Conservation (phyloP, 2,329 filamentous ascomycete genomes). For the Pseudofabraea citricarpa region DNA sequence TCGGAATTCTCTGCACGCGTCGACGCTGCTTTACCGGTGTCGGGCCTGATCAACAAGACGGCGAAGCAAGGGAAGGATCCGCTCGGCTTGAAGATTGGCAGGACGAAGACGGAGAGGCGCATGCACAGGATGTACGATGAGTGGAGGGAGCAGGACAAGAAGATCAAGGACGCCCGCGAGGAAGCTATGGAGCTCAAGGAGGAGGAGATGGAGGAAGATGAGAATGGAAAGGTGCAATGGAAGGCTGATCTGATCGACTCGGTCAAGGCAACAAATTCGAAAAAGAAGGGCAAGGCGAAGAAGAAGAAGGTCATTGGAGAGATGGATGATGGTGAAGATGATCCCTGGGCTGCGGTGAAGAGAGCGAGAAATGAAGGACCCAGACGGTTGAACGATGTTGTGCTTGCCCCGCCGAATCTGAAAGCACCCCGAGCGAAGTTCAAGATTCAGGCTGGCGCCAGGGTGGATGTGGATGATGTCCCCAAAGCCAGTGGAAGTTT, state of each 20-base stretch:
- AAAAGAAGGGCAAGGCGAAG: slow-evolving; percentile 21
- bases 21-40: slow-evolving; percentile 75
- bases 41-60: slow-evolving; percentile 61
- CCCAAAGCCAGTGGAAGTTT: slow-evolving; percentile 67
- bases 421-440: slow-evolving; percentile 28
- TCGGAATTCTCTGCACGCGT: slow-evolving; percentile 79
- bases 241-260: slow-evolving; percentile 59
- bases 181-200: slow-evolving; percentile 25
- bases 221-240: slow-evolving; percentile 41
- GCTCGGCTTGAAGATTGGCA: slow-evolving; percentile 58
- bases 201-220: slow-evolving; percentile 23
- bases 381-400: slow-evolving; percentile 32
- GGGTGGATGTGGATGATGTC: slow-evolving; percentile 63
- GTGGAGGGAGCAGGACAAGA: slow-evolving; percentile 64
- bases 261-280: slow-evolving; percentile 26
- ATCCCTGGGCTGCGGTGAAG: slow-evolving; percentile 28
- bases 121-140: slow-evolving; percentile 79
- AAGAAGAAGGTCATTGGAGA: slow-evolving; percentile 38
- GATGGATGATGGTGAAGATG: slow-evolving; percentile 27
- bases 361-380: slow-evolving; percentile 23
- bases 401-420: slow-evolving; percentile 26
- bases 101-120: slow-evolving; percentile 79
- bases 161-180: slow-evolving; percentile 29
- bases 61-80: slow-evolving; percentile 56
- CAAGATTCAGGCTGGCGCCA: slow-evolving; percentile 49